These are phyloP conservation scores for Cenchrus purpureus DNA, from an alignment of 176 grass and related monocot species.

Conservation along the genomic window DNA sequence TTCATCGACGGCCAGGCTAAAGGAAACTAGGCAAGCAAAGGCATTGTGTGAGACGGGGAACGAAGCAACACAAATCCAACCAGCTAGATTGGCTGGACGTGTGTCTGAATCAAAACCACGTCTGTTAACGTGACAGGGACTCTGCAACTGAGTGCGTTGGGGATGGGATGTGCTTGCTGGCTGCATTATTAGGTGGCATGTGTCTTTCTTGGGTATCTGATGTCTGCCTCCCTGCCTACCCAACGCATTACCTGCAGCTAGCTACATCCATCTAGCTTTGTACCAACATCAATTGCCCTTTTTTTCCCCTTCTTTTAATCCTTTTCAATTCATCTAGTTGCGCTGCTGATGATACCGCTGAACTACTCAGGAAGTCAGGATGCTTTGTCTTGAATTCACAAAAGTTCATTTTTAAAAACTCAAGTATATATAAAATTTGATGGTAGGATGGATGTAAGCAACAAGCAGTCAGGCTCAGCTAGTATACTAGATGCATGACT, in stretches of 20 bases:
- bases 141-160: conserved; percentile 28
- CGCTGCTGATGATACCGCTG: not conserved
- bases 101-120: not conserved
- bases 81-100: too few relatives aligned
- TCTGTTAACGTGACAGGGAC: conserved; percentile 26
- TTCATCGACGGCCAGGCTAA: not conserved
- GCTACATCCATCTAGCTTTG: not conserved
- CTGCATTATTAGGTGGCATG: conserved; percentile 22
- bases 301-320: not conserved
- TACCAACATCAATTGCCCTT: not conserved
- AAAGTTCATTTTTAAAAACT: not conserved
- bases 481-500: too few relatives aligned
- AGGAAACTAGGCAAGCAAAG: not conserved
- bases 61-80: not conserved
- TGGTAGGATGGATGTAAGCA: not conserved
- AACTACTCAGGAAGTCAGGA: not conserved
- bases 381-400: not conserved
- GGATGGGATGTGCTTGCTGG: not conserved
- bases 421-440: not conserved
- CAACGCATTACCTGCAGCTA: conserved; percentile 14
- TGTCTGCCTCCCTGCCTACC: too few relatives aligned
- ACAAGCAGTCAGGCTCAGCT: not conserved
- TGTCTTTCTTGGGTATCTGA: conserved; percentile 23
- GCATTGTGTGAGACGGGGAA: not conserved
- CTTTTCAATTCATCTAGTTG: not conserved